phyloP scores from a whole-genome alignment of 2,329 filamentous ascomycete species.

The Pestalotiopsis sp. region DNA sequence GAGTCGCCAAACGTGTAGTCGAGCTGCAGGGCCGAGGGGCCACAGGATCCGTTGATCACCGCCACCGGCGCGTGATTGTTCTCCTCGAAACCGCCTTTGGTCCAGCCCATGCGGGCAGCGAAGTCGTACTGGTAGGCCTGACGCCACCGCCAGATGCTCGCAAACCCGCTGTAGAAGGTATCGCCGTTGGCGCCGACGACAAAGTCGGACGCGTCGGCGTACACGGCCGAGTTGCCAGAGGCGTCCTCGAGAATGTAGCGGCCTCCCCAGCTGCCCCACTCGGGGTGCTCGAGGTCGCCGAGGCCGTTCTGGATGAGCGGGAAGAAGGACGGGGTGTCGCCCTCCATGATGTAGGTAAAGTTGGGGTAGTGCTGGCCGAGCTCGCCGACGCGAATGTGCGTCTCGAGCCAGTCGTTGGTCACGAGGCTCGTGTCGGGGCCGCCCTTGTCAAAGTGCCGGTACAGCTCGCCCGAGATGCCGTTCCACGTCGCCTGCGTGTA shows the following conservation, averaged over 20 bases:
- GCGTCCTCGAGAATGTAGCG: constrained; percentile 38
- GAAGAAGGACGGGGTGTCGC: constrained; percentile 45
- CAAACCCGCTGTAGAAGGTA: constrained; percentile 16
- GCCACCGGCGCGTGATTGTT: constrained; percentile 12
- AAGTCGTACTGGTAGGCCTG: constrained; percentile 35
- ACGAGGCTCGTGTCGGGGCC: constrained; percentile 25
- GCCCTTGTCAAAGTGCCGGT: constrained; percentile 21
- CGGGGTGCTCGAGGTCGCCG: constrained; percentile 39
- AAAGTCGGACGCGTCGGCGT: neutral
- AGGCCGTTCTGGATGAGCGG: constrained; percentile 47
- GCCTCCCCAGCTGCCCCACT: constrained; percentile 47
- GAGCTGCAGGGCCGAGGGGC: neutral
- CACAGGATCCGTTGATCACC: neutral
- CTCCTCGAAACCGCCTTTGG: constrained; percentile 18
- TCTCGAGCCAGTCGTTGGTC: constrained; percentile 46
- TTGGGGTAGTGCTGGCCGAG: constrained; percentile 42
- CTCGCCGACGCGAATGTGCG: constrained; percentile 45
- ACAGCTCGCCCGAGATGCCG: constrained; percentile 43
- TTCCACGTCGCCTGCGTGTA: constrained; percentile 58
- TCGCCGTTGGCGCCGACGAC: neutral
- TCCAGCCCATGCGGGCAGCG: constrained; percentile 35
- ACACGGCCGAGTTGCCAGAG: neutral
- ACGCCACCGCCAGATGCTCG: constrained; percentile 36
- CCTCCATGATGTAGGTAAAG: constrained; percentile 48
- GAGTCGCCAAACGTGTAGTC: neutral